Conservation (phyloP, 2,329 filamentous ascomycete species). For the Neofusicoccum kwambonambiense region DNA sequence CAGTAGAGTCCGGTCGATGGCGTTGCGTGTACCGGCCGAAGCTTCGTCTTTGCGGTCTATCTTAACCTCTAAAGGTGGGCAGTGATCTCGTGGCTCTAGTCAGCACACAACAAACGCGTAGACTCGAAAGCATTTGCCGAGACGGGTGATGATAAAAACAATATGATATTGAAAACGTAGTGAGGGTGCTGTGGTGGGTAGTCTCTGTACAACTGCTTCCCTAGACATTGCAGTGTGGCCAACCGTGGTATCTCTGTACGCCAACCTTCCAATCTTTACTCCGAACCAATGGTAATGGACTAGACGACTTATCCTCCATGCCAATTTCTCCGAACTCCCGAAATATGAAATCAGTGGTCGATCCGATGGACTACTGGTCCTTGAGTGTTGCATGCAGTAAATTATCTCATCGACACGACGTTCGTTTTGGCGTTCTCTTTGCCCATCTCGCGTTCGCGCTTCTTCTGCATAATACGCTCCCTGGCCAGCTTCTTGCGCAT, state of each 20-base stretch:
- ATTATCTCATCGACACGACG: neutral
- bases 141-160: neutral
- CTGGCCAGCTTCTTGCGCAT: conserved; percentile 2
- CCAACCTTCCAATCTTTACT: neutral
- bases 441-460: conserved; percentile 13
- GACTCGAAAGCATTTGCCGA: neutral
- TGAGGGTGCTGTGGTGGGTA: neutral
- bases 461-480: conserved; percentile 12
- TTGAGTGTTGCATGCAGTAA: too few species aligned
- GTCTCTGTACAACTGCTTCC: neutral
- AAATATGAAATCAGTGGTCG: neutral
- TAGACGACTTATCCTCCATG: neutral
- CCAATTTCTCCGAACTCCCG: neutral
- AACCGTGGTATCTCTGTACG: conserved; percentile 7
- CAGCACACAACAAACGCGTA: too few species aligned
- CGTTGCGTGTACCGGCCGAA: too few species aligned
- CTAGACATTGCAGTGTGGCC: neutral
- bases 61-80: too few species aligned
- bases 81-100: too few species aligned
- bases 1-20: too few species aligned
- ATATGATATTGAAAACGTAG: neutral
- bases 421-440: conserved; percentile 4
- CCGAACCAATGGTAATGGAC: neutral
- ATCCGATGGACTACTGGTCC: too few species aligned
- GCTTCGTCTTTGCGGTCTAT: too few species aligned